A percentile compares a stretch with the other conserved stretches of the same genome.
Conservation (phyloP, 2,329 filamentous ascomycete genomes). For the Coccinonectria pachysandricola region DNA sequence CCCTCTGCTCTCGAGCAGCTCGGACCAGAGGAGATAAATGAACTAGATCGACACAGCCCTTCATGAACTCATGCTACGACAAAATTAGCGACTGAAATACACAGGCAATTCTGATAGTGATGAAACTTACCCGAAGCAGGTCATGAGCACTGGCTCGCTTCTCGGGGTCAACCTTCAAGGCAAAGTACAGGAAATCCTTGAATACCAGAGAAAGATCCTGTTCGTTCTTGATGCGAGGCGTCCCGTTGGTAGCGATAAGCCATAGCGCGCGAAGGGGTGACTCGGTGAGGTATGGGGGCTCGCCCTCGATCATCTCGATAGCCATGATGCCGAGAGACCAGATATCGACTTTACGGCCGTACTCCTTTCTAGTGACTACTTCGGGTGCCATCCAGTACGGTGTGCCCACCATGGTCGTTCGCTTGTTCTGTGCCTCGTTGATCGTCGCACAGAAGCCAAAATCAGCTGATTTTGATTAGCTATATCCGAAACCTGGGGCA, state of each 20-base stretch:
- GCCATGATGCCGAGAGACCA: slow-evolving; percentile 99
- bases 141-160: slow-evolving; percentile 94
- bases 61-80: slow-evolving; percentile 69
- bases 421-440: slow-evolving; percentile 93
- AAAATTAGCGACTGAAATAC: slow-evolving; percentile 8
- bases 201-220: slow-evolving; percentile 72
- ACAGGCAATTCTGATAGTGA: slow-evolving; percentile 18
- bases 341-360: slow-evolving; percentile 96
- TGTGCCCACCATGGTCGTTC: slow-evolving; percentile 97
- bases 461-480: slow-evolving; percentile 56
- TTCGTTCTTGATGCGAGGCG: slow-evolving; percentile 89
- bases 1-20: slow-evolving; percentile 73
- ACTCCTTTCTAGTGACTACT: slow-evolving; percentile 94
- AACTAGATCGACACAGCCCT: slow-evolving; percentile 58
- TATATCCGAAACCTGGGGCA: too few species aligned
- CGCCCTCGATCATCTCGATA: slow-evolving; percentile 99
- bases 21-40: slow-evolving; percentile 80
- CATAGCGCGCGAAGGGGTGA: slow-evolving; percentile 87
- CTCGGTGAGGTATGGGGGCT: slow-evolving; percentile 93
- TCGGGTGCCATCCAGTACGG: slow-evolving; percentile 99
- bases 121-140: slow-evolving; percentile 65
- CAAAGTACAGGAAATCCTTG: slow-evolving; percentile 84
- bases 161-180: slow-evolving; percentile 92
- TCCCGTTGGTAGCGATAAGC: slow-evolving; percentile 94
- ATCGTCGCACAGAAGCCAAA: slow-evolving; percentile 99